Percentiles rank a stretch among this genome's conserved stretches.
phyloP scores from a whole-genome alignment of 2,329 filamentous ascomycete species.

The Colletotrichum higginsianum region DNA sequence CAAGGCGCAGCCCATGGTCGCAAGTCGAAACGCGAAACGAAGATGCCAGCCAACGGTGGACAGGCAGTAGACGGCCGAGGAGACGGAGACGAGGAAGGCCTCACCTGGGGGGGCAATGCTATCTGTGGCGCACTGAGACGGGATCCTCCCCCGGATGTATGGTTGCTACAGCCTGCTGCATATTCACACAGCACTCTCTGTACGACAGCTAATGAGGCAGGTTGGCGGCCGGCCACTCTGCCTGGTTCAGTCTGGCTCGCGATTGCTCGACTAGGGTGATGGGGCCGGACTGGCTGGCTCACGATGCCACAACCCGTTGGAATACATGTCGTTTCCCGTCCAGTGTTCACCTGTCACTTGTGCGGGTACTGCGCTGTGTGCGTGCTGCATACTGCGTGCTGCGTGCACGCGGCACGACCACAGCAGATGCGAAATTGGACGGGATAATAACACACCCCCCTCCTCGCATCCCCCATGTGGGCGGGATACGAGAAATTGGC shows the following conservation, averaged over 20 bases:
- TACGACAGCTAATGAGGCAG: no score
- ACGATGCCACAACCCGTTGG: slow-evolving; percentile 5
- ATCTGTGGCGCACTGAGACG: not conserved
- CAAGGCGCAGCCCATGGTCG: slow-evolving; percentile 31
- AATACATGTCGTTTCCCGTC: not conserved
- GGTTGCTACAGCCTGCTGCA: no score
- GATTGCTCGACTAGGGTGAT: slow-evolving; percentile 7
- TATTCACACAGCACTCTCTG: no score
- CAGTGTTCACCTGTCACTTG: not conserved
- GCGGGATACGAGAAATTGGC: slow-evolving; percentile 34
- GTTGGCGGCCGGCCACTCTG: not conserved
- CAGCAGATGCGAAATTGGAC: slow-evolving; percentile 31
- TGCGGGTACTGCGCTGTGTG: not conserved
- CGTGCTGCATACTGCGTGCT: slow-evolving; percentile 8
- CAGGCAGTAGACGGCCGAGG: not conserved
- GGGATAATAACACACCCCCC: slow-evolving; percentile 31
- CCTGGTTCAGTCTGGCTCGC: slow-evolving; percentile 12
- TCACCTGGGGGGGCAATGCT: not conserved
- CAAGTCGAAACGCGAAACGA: slow-evolving; percentile 40
- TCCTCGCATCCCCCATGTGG: slow-evolving; percentile 11
- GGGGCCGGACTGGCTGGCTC: not conserved
- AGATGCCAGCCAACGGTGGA: slow-evolving; percentile 26
- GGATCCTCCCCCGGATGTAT: no score
- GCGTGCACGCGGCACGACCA: slow-evolving; percentile 13
- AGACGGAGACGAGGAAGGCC: not conserved